Percentiles rank a stretch among this genome's conserved stretches.
Evolutionary conservation across 148 eudicot genomes (phyloP).

Genomic region (Silene conica): DNA sequence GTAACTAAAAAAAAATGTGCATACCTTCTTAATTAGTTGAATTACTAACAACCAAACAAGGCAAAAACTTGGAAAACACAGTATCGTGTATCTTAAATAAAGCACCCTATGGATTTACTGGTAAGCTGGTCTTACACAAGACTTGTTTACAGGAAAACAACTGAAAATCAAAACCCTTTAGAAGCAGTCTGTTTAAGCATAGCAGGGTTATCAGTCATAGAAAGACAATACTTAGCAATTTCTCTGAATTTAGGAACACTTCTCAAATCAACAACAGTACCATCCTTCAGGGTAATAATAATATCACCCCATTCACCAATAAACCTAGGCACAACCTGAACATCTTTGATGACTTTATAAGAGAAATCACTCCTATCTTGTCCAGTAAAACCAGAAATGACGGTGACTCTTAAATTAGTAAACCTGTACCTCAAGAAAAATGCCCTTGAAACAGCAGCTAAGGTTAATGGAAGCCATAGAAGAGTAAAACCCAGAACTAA

Average conservation of each 20-base stretch:
- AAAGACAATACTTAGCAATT: constrained; percentile 73
- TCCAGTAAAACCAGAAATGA: constrained; percentile 80
- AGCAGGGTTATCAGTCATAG: constrained; percentile 49
- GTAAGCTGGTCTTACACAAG: neutral
- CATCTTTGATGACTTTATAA: constrained; percentile 69
- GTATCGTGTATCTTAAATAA: neutral
- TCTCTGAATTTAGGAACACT: constrained; percentile 94
- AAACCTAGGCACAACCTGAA: constrained; percentile 91
- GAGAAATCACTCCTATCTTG: constrained; percentile 84
- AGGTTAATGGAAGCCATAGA: constrained; percentile 76
- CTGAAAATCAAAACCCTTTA: constrained; percentile 41
- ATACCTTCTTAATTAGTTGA: constrained; percentile 26
- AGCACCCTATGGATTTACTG: too few species aligned
- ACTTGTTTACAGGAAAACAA: neutral
- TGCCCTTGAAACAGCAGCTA: constrained; percentile 81
- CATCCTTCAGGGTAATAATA: constrained; percentile 73
- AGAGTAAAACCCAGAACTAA: constrained; percentile 78
- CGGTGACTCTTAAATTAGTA: constrained; percentile 72
- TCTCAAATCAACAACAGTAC: constrained; percentile 86
- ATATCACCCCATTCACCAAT: constrained; percentile 97
- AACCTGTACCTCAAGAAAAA: constrained; percentile 76
- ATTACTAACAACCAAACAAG: neutral
- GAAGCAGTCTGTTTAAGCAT: constrained; percentile 34
- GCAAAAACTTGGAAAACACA: neutral
- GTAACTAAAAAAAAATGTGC: constrained; percentile 18